Base-by-base conservation (phyloP, 768 basidiomycete genomes). In the Zangia roseola region DNA sequence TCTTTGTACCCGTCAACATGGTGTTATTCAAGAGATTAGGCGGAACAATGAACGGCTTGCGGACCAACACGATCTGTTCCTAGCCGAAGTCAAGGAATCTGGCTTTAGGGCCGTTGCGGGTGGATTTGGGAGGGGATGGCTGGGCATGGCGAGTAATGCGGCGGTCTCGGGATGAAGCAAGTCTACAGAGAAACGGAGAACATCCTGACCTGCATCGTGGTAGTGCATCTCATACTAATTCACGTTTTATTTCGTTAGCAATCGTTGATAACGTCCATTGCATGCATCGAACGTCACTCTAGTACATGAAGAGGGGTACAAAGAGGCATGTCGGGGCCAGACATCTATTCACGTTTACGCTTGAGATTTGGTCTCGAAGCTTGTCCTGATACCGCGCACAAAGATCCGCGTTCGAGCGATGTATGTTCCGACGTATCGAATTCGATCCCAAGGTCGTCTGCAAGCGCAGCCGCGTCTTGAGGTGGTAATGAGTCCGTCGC, bases 11-110 rank as follows among this genome's bases (percentile, higher is more conserved):
- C 80, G 86, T 9, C 84, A 91, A 53, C 91, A 97, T 56, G 84
- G 87, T 26, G 80, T 97, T 33, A 87, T 97, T 38, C 84, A 90
- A 25, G 94, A 97, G 65, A 90, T 99, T 43, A 75, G 90, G 52
- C 75, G 81, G 52, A 91, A 90, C 61, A 97, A 97, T 54, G 90
- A 88, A 55, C 76, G 81, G 50, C 70, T 94, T 48, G 89, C 86
- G 10, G 84, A 88, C 60, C 86, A 91, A 53, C 89, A 91, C 56
- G 88, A 90, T 17, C 59, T 89, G 13, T 91, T 91, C 72, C 66
- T 90, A 26, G 76, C 82, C 4, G 87, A 91, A 54, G 89, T 91
- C 30, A 79, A 81, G 60, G 81, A 80, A 44, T 67, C 71, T 42
- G 88, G 89, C 2, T 91, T 91, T 59, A 74, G 76, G 52, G 83